Evolutionary conservation across 2,329 filamentous ascomycete genomes (phyloP), one percentile per base, ranked within the genome.

Genomic region (Scytalidium lignicola): DNA sequence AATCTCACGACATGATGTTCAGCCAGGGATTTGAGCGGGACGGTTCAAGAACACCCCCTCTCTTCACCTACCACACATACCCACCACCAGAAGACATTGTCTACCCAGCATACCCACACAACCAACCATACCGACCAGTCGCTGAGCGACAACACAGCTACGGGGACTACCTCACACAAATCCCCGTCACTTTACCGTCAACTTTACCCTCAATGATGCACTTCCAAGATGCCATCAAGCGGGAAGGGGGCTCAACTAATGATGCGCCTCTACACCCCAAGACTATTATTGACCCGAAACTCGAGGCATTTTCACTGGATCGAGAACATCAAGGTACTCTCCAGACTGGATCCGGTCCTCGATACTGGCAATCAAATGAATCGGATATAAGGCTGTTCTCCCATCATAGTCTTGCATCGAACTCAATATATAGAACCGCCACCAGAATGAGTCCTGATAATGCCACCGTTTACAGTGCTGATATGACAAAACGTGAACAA

Each of bases 1-100:
- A n/a, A n/a, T n/a, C n/a, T n/a, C n/a, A n/a, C n/a, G 83, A 89
- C 57, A 72, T 82, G 53, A 76, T 88, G 69, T 88, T 88, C 67
- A 69, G 74, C 26, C 74, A 76, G 49, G 82, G 84, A 62, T 83
- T 83, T 63, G 81, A 81, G 47, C 78, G 86, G 50, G 83, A 86
- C 58, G 73, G 84, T 49, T 88, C 85, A 32, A 79, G 83, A 64
- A 87, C 84, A 49, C 86, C 86, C 47, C 84, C 85, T 49, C 80
- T 85, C 45, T 84, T 86, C 61, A 70, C 72, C 47, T 88, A 87
- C 70, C 76, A 81, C 47, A 68, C 80, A n/a, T 87, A 88, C 62
- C 76, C 81, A 40, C 75, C 81, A 41, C 78, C 82, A 19, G 85
- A 88, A 54, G 79, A 83, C 62, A 73, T 83, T 57, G 70, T 80